phyloP scores from a whole-genome alignment of 2,329 filamentous ascomycete genomes.

The Westerdykella aurantiaca region DNA sequence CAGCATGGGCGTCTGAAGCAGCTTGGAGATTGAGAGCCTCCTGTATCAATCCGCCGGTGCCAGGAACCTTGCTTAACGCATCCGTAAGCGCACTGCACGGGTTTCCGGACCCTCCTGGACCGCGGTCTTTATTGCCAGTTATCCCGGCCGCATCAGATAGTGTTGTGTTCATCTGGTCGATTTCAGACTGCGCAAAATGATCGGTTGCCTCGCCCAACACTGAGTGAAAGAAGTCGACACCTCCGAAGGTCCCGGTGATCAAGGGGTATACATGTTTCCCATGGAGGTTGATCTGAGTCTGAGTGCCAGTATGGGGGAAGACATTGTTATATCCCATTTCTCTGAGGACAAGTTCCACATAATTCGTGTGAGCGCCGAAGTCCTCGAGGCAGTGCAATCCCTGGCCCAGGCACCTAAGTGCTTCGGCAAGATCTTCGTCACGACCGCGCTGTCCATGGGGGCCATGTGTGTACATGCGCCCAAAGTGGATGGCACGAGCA shows the following conservation, averaged over 20 bases:
- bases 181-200: conserved; percentile 45
- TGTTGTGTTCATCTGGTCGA: conserved; percentile 44
- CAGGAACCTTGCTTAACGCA: conserved; percentile 69
- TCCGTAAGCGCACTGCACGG: conserved; percentile 52
- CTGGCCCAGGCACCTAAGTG: conserved; percentile 47
- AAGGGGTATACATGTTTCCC: conserved; percentile 48
- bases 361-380: conserved; percentile 52
- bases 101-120: conserved; percentile 27
- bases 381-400: conserved; percentile 51
- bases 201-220: conserved; percentile 48
- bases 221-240: conserved; percentile 48
- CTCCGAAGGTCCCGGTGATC: conserved; percentile 52
- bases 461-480: conserved; percentile 43
- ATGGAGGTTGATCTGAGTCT: conserved; percentile 42
- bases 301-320: conserved; percentile 48
- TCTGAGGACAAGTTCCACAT: conserved; percentile 48
- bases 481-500: conserved; percentile 45
- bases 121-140: conserved; percentile 24
- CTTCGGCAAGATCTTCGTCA: conserved; percentile 45
- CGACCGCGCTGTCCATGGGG: conserved; percentile 36
- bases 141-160: conserved; percentile 37
- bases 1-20: conserved; percentile 45
- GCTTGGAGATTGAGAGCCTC: conserved; percentile 45
- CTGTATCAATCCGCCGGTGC: conserved; percentile 41
- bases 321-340: conserved; percentile 49